Base-by-base conservation (phyloP, 1,284 basidiomycete genomes). In the Heterobasidion annosum region DNA sequence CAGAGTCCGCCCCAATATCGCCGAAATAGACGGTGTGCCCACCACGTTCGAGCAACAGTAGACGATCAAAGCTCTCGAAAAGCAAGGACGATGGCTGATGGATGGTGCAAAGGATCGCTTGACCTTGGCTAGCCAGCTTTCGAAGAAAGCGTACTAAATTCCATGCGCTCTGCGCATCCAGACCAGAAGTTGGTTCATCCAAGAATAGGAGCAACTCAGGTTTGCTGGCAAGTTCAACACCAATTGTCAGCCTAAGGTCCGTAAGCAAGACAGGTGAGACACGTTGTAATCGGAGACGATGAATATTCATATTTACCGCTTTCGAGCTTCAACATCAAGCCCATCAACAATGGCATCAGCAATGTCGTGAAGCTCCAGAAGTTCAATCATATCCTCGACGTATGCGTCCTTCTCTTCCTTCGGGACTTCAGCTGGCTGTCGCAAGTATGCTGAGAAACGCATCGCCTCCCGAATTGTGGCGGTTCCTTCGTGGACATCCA, bases 391-490 rank as follows among this genome's bases (percentile, higher is more conserved):
- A 60, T 88, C 76, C 61, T 88, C 86, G 34, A 88, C 85, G 56
- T 93, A 95, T 44, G 75, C 77, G 52, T 91, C 78, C 73, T 95
- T 96, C 65, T 96, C 93, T 54, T 77, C 78, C 59, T 80, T 78
- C 0, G 90, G 66, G 16, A 93, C 76, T 51, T 79, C 71, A 2
- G 78, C 76, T 1, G 92, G 89, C 65, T 97, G 93, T n/a, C 93
- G 83, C 25, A 97, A 78, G 65, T 93, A 82, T 0, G 94, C 93
- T 8, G 88, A 91, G 75, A 97, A 96, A 12, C 85, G 80, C 64
- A 97, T 77, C 1, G 94, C 93, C 66, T 97, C 93, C 19, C 93
- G 85, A 46, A 96, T 88, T 12, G 89, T 88, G 12, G 91, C 82
- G 10, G 88, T 92, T 58, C 82, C 86, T 68, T 93, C 90, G 67